Evolutionary conservation across 1,284 basidiomycete species (phyloP), one percentile per base, ranked within the genome.

Genomic region (Cryptococcus sp.): DNA sequence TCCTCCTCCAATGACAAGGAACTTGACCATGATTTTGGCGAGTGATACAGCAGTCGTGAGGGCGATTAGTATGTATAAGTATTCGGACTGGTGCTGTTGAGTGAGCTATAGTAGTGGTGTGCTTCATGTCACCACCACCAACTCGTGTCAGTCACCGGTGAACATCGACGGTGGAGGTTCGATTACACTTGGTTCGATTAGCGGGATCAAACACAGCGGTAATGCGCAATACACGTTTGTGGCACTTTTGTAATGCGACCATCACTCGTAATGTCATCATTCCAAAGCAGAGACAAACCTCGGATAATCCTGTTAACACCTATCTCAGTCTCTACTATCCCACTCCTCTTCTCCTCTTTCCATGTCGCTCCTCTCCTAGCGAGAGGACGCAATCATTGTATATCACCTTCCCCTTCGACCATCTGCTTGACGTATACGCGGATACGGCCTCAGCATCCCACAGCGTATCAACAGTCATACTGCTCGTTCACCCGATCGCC

Each of bases 1-100:
- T 35, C 76, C 76, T 38, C 77, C 77, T 38, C 77, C 77, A 52
- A 79, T 67, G 50, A 78, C 60, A 3, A 76, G 50, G 54, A 74
- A 74, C 57, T 70, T 72, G 50, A 41, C 43, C 16, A 30, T 35
- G 53, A 38, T 11, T n/a, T 5, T 17, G 7, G 15, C 15, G 19
- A 15, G 10, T 4, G 8, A 5, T 10, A 35, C 8, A 35, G 30
- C 30, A 2, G 30, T 13, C 20, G 50, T 41, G 49, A 22, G 10
- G 19, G 10, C n/a, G 23, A 17, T 38, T 49, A 35, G 13, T 11
- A 16, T 17, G 27, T 19, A 25, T 11, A 19, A 15, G 20, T n/a
- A 19, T 22, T 3, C 15, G 20, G 10, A 6, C 2, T 23, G 5
- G 20, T 25, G 20, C 3, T 22, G 0, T 23, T 15, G 30, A 35